Evolutionary conservation across 192 early-diverging fungal species (phyloP), one percentile per base, ranked within the genome.

Genomic region (Ambispora gerdemannii): DNA sequence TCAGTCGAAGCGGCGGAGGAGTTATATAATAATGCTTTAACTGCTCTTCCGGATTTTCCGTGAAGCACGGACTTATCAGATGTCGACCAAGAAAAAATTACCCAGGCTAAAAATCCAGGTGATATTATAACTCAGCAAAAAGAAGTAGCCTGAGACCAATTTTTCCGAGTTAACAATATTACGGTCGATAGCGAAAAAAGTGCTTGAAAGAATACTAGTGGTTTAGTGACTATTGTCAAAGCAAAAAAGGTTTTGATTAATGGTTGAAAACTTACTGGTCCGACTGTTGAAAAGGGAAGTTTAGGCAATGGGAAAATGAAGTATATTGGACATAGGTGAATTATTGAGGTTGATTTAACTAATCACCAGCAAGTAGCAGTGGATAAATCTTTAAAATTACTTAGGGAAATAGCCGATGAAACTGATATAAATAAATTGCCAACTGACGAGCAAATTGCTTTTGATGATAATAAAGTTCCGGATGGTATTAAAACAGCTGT

Each of bases 381-480:
- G 4, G 53, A 55, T 55, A 55, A 20, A n/a, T n/a, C n/a, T n/a
- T n/a, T n/a, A n/a, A n/a, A n/a, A n/a, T n/a, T n/a, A n/a, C n/a
- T n/a, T n/a, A n/a, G n/a, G n/a, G n/a, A n/a, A n/a, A n/a, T n/a
- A n/a, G n/a, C n/a, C n/a, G n/a, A n/a, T n/a, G n/a, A n/a, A n/a
- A n/a, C n/a, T n/a, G n/a, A n/a, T n/a, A n/a, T n/a, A n/a, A n/a
- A n/a, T n/a, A n/a, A n/a, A n/a, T n/a, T n/a, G n/a, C n/a, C n/a
- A n/a, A n/a, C n/a, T n/a, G n/a, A n/a, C n/a, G n/a, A n/a, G n/a
- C n/a, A n/a, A n/a, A n/a, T n/a, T n/a, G n/a, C n/a, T n/a, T 56
- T n/a, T 22, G 53, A 56, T 56, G 53, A 56, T n/a, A 56, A 56
- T 56, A 19, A 56, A 56, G 53, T 56, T 56, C 53, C 53, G 8